phyloP scores from a whole-genome alignment of 2,329 filamentous ascomycete species.

The Botryotinia calthae region DNA sequence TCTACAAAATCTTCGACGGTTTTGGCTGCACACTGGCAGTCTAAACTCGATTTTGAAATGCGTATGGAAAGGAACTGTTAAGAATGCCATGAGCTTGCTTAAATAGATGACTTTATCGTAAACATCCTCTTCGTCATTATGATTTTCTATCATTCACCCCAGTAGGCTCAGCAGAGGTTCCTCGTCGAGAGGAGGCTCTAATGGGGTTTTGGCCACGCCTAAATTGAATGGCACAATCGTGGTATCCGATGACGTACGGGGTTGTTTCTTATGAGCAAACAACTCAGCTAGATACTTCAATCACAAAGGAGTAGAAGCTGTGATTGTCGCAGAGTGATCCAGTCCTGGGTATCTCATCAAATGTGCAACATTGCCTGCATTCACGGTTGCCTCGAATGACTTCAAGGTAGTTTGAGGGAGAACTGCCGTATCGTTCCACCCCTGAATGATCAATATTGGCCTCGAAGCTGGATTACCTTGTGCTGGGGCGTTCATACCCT shows the following conservation, averaged over 20 bases:
- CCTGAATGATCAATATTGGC: not conserved
- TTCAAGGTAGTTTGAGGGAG: not conserved
- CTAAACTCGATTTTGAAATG: not conserved
- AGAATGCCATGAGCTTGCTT: not conserved
- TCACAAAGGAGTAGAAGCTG: not conserved
- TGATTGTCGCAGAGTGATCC: not conserved
- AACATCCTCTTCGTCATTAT: not conserved
- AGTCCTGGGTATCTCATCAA: not conserved
- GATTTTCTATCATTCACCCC: not conserved
- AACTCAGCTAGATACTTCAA: not conserved
- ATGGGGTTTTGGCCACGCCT: not conserved
- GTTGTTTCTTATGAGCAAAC: not conserved
- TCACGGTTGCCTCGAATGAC: not conserved
- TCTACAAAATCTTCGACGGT: not conserved
- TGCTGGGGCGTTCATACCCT: not conserved
- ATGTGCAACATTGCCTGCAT: not conserved
- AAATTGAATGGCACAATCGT: not conserved
- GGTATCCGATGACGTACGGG: not conserved
- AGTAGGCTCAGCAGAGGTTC: not conserved
- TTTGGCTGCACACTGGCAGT: not conserved
- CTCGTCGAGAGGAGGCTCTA: not conserved
- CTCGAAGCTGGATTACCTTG: not conserved
- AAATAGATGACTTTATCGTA: not conserved
- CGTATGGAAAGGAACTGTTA: accelerated
- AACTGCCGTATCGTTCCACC: not conserved